phyloP scores from a whole-genome alignment of 139 green algal species.

The Marvania coccoides region DNA sequence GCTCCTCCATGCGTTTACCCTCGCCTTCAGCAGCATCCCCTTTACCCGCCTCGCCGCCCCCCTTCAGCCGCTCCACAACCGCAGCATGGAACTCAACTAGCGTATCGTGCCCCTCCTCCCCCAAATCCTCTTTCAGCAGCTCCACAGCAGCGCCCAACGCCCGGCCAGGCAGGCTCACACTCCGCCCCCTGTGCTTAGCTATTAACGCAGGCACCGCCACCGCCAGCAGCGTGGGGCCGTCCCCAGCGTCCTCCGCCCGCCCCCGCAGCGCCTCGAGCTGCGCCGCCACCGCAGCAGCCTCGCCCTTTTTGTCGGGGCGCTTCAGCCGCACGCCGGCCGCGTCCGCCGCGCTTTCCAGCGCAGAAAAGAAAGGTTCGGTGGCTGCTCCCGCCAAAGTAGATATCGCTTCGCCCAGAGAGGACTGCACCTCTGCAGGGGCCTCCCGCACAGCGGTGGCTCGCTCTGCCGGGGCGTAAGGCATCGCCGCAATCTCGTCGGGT shows the following conservation, averaged over 20 bases:
- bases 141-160: conserved; percentile 34
- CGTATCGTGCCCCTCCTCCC: conserved; percentile 9
- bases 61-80: conserved; percentile 5
- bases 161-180: conserved; percentile 49
- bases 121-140: conserved; percentile 48
- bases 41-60: not conserved
- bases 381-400: not conserved
- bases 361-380: conserved; percentile 4
- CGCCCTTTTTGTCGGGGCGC: conserved; percentile 70
- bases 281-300: conserved; percentile 32
- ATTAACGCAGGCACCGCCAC: conserved; percentile 61
- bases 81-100: conserved; percentile 15
- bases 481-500: too few species aligned
- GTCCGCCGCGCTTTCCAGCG: conserved; percentile 39
- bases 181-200: conserved; percentile 21
- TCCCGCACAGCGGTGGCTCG: conserved; percentile 18
- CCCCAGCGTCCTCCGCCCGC: conserved; percentile 22
- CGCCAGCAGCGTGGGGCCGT: conserved; percentile 51
- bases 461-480: too few species aligned
- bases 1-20: not conserved
- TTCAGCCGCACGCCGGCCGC: conserved; percentile 53
- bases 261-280: conserved; percentile 23
- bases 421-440: conserved; percentile 24
- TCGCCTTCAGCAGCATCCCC: too few species aligned
- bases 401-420: conserved; percentile 21